Conservation (phyloP, 192 early-diverging fungal genomes). For the Coemansia pectinata region DNA sequence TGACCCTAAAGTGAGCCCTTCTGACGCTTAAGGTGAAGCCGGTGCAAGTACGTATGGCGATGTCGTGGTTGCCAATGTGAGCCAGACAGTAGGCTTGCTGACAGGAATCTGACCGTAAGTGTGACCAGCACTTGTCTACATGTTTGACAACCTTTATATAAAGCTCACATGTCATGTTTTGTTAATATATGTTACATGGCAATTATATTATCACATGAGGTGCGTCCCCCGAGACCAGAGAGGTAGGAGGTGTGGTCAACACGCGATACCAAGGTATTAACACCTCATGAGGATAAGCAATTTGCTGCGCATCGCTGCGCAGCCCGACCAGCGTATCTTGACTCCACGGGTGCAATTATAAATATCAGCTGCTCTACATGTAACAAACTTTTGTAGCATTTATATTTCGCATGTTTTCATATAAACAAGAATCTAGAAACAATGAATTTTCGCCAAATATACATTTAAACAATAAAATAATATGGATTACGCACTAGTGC, state of each 20-base stretch:
- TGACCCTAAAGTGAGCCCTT: neutral
- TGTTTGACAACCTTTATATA: neutral
- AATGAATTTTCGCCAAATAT: neutral
- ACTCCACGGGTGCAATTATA: neutral
- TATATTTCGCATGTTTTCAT: neutral
- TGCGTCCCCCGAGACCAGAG: neutral
- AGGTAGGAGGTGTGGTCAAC: neutral
- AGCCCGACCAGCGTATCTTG: neutral
- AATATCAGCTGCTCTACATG: neutral
- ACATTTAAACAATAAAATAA: neutral
- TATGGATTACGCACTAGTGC: neutral
- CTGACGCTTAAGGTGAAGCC: neutral
- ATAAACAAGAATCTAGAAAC: neutral
- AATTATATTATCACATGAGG: neutral
- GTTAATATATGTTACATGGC: neutral
- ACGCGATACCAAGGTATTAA: neutral
- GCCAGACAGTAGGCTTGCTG: neutral
- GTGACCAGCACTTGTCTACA: slow-evolving; percentile 3
- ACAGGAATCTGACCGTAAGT: neutral
- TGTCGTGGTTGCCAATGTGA: neutral
- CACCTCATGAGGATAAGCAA: neutral
- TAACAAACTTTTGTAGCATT: no score
- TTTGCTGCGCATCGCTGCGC: neutral
- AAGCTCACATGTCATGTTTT: neutral
- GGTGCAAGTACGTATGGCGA: neutral